A percentile compares a stretch with the other conserved stretches of the same genome.
These are phyloP conservation scores for Conringia planisiliqua DNA, from an alignment of 345 rosid genomes.

Conservation along the genomic window DNA sequence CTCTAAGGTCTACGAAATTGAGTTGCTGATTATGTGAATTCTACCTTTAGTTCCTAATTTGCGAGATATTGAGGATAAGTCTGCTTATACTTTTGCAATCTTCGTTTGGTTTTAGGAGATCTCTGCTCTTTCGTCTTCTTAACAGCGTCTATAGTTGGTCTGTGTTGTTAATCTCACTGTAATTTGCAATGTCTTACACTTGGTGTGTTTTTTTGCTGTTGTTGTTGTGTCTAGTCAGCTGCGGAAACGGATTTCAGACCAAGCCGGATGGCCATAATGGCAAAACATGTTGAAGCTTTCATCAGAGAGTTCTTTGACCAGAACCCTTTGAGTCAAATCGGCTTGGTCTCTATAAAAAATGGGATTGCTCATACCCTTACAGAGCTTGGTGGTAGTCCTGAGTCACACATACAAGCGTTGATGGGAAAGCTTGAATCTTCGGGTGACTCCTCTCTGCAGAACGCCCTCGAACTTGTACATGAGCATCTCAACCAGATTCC, in stretches of 20 bases:
- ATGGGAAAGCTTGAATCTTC: constrained; percentile 74
- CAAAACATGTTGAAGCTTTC: constrained; percentile 75
- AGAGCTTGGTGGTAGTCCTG: constrained; percentile 96
- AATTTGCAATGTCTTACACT: not conserved
- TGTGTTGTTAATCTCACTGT: constrained; percentile 7
- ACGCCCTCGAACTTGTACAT: constrained; percentile 67
- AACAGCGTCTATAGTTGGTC: not conserved
- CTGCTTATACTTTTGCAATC: not conserved
- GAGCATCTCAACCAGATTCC: constrained; percentile 78
- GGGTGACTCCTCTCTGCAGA: constrained; percentile 89
- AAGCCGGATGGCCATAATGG: constrained; percentile 68
- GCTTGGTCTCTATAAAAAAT: constrained; percentile 67
- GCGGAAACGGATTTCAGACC: constrained; percentile 71
- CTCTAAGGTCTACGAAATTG: too few relatives aligned
- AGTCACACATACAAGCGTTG: constrained; percentile 79
- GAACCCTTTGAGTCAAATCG: constrained; percentile 89
- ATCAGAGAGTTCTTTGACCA: constrained; percentile 90
- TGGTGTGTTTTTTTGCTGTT: not conserved
- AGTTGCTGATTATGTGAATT: too few relatives aligned
- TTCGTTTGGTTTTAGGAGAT: not conserved
- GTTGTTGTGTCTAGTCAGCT: constrained; percentile 60
- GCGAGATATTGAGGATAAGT: too few relatives aligned
- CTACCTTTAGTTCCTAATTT: too few relatives aligned
- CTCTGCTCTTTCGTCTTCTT: not conserved
- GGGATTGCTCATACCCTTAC: constrained; percentile 79